These are phyloP conservation scores for Dendrostoma leiphaemia DNA, from an alignment of 2,329 filamentous ascomycete species.

Conservation along the genomic window DNA sequence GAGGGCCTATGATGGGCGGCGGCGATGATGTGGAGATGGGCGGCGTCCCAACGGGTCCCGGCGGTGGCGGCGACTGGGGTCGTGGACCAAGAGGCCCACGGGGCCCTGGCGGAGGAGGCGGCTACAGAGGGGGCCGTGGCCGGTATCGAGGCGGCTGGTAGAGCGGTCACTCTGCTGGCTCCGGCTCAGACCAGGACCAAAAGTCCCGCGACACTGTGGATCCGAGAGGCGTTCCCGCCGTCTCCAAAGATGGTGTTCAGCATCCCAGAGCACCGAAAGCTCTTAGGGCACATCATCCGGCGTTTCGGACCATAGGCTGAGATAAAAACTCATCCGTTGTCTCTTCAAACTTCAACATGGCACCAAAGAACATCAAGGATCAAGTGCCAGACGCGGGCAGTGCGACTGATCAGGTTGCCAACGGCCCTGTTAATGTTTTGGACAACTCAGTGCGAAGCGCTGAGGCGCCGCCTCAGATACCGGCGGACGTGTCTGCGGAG, in stretches of 20 bases:
- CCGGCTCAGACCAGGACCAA: no score
- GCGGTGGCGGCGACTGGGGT: constrained; percentile 40
- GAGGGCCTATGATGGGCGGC: constrained; percentile 53
- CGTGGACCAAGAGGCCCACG: constrained; percentile 49
- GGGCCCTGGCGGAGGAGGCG: constrained; percentile 47
- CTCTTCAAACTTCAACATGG: neutral
- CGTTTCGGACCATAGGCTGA: no score
- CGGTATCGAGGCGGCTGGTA: constrained; percentile 51
- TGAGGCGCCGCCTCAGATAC: neutral
- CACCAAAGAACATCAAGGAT: neutral
- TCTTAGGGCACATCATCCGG: no score
- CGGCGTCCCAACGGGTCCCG: constrained; percentile 39
- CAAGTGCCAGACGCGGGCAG: no score
- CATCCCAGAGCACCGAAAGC: no score
- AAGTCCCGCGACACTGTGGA: no score
- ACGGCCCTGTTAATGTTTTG: neutral
- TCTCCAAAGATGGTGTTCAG: no score
- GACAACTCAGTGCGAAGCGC: neutral
- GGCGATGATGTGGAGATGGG: constrained; percentile 44
- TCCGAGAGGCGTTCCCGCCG: no score
- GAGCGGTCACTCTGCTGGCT: neutral
- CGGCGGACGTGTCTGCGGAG: no score
- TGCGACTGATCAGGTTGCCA: neutral
- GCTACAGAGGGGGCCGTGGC: constrained; percentile 33
- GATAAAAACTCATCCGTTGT: no score